phyloP scores from a whole-genome alignment of 345 rosid genomes.

The Lumnitzera littorea region DNA sequence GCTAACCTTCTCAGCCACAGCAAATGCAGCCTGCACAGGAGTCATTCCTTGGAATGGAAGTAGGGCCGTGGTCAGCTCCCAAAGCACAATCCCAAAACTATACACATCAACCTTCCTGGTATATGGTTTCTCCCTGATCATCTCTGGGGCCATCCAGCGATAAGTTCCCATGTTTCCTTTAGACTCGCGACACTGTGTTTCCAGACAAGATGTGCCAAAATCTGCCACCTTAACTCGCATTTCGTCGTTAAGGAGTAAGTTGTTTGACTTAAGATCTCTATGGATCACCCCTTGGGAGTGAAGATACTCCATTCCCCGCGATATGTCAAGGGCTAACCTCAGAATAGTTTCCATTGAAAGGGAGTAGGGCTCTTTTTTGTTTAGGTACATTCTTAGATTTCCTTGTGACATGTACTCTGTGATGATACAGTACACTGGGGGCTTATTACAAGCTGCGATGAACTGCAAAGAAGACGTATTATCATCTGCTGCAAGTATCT shows the following conservation, averaged over 20 bases:
- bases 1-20: conserved; percentile 93
- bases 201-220: conserved; percentile 92
- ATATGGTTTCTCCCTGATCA: conserved; percentile 90
- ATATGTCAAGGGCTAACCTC: conserved; percentile 89
- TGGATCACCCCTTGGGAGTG: conserved; percentile 98
- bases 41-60: conserved; percentile 99
- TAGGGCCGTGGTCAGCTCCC: conserved; percentile 97
- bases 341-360: conserved; percentile 82
- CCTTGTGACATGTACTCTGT: conserved; percentile 99
- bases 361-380: conserved; percentile 95
- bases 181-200: conserved; percentile 79
- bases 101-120: conserved; percentile 95
- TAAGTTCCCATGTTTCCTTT: conserved; percentile 98
- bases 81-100: conserved; percentile 91
- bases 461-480: conserved; percentile 43
- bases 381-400: conserved; percentile 92
- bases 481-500: background rate
- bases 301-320: conserved; percentile 99
- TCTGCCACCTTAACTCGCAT: conserved; percentile 98
- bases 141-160: conserved; percentile 99
- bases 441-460: conserved; percentile 97
- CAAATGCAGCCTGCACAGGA: conserved; percentile 98
- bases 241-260: conserved; percentile 85
- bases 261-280: conserved; percentile 89
- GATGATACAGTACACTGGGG: conserved; percentile 94